Conservation (phyloP, 495 filamentous ascomycete genomes). For the Emericellopsis terricola region DNA sequence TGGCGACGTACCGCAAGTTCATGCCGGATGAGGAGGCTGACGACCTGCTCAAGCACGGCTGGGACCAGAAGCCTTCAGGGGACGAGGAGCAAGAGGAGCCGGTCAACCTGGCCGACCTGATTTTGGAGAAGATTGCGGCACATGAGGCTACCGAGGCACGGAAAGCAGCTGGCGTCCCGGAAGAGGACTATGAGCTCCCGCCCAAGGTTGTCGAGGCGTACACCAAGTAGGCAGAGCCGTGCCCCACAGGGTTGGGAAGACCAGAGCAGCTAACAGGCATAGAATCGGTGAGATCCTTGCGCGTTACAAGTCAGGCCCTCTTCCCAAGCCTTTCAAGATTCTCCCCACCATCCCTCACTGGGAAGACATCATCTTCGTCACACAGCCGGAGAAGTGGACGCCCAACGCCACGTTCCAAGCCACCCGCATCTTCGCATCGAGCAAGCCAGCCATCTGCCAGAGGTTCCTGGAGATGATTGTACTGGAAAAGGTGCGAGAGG, state of each 20-base stretch:
- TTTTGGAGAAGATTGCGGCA: conserved; percentile 82
- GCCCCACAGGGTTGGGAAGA: not conserved
- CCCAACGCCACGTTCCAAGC: conserved; percentile 73
- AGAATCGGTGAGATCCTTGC: conserved; percentile 79
- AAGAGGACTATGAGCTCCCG: conserved; percentile 72
- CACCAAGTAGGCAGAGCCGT: conserved; percentile 43
- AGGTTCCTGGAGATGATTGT: conserved; percentile 65
- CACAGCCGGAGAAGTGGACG: conserved; percentile 71
- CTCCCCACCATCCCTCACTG: conserved; percentile 80
- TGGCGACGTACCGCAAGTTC: conserved; percentile 82
- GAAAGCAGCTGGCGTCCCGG: conserved; percentile 15
- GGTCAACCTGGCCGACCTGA: conserved; percentile 79
- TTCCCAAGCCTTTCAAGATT: conserved; percentile 96
- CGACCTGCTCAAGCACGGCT: conserved; percentile 31
- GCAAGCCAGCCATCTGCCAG: conserved; percentile 58
- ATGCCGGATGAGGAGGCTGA: conserved; percentile 40
- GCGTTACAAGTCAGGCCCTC: conserved; percentile 81
- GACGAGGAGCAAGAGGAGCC: conserved; percentile 31
- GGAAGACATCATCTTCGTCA: conserved; percentile 71
- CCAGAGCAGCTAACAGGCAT: conserved; percentile 5
- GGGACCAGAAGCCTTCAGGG: conserved; percentile 22
- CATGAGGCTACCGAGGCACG: conserved; percentile 52
- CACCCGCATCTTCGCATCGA: conserved; percentile 75
- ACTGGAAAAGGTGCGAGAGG: conserved; percentile 73
- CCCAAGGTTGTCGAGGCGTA: conserved; percentile 90